These are phyloP conservation scores for Apiotrichum sp. DNA, from an alignment of 1,284 basidiomycete species.

Conservation along the genomic window DNA sequence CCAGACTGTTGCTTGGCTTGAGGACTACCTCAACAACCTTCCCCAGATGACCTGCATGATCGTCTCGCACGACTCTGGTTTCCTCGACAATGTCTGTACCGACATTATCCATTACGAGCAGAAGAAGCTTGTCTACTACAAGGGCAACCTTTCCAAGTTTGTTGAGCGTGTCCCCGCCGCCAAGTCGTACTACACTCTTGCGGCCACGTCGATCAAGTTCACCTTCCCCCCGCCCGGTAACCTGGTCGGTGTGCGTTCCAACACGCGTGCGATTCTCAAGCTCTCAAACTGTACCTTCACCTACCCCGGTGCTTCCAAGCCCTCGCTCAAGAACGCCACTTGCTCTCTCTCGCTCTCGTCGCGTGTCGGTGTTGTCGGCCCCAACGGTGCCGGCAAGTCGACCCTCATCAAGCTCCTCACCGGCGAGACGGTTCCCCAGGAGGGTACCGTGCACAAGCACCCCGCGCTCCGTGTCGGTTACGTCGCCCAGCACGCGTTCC, in stretches of 20 bases:
- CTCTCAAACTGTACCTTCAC: slow-evolving; percentile 88
- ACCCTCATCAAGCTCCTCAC: slow-evolving; percentile 73
- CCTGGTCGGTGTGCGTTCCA: slow-evolving; percentile 94
- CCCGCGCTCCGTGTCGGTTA: slow-evolving; percentile 93
- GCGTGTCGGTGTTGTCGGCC: slow-evolving; percentile 89
- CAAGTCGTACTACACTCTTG: slow-evolving; percentile 94
- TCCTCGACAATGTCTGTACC: slow-evolving; percentile 93
- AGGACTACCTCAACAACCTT: slow-evolving; percentile 77
- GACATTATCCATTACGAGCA: slow-evolving; percentile 96
- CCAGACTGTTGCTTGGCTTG: slow-evolving; percentile 86
- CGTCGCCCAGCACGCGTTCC: slow-evolving; percentile 96
- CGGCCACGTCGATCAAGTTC: slow-evolving; percentile 92
- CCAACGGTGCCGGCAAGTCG: slow-evolving; percentile 97
- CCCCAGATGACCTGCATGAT: slow-evolving; percentile 85
- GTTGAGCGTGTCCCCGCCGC: slow-evolving; percentile 89
- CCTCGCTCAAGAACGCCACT: slow-evolving; percentile 81
- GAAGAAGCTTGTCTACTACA: slow-evolving; percentile 96
- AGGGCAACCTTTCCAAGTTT: slow-evolving; percentile 87
- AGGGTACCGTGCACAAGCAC: slow-evolving; percentile 92
- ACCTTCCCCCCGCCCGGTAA: slow-evolving; percentile 93
- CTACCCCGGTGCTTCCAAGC: slow-evolving; percentile 78
- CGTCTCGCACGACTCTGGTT: slow-evolving; percentile 96
- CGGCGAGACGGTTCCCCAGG: slow-evolving; percentile 89
- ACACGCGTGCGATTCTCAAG: slow-evolving; percentile 94
- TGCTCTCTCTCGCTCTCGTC: slow-evolving; percentile 88